Evolutionary conservation across 2,329 filamentous ascomycete genomes (phyloP).

Genomic region (Gremmenia infestans): DNA sequence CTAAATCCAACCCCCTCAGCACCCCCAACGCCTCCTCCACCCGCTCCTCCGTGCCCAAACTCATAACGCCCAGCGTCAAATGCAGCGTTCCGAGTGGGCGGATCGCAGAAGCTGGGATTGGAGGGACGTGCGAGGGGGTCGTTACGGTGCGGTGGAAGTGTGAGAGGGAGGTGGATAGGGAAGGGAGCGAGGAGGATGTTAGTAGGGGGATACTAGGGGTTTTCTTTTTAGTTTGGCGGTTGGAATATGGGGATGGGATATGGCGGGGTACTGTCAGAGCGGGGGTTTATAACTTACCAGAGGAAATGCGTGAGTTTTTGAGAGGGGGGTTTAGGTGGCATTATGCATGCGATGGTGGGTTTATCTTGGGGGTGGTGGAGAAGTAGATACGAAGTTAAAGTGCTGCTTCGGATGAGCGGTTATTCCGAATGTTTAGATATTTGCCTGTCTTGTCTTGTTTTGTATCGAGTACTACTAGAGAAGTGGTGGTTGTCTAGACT

Average conservation of each 20-base stretch:
- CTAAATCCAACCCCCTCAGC: slow-evolving; percentile 42
- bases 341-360: background rate
- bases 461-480: too few relatives aligned
- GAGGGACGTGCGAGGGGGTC: slow-evolving; percentile 32
- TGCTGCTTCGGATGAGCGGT: background rate
- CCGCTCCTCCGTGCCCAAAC: slow-evolving; percentile 48
- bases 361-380: background rate
- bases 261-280: too few relatives aligned
- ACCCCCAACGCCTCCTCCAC: slow-evolving; percentile 42
- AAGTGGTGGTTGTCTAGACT: too few relatives aligned
- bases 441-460: too few relatives aligned
- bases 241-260: too few relatives aligned
- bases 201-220: slow-evolving; percentile 58
- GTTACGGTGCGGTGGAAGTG: slow-evolving; percentile 46
- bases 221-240: too few relatives aligned
- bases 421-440: background rate
- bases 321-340: slow-evolving; percentile 25
- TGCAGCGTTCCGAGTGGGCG: slow-evolving; percentile 77
- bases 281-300: slow-evolving; percentile 28
- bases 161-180: slow-evolving; percentile 59
- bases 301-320: slow-evolving; percentile 66
- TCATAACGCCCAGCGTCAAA: slow-evolving; percentile 84
- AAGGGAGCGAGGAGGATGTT: slow-evolving; percentile 52
- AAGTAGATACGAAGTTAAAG: too few relatives aligned
- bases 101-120: slow-evolving; percentile 61